Conservation (phyloP, 1,284 basidiomycete species). For the Salmacisia buchloeana region DNA sequence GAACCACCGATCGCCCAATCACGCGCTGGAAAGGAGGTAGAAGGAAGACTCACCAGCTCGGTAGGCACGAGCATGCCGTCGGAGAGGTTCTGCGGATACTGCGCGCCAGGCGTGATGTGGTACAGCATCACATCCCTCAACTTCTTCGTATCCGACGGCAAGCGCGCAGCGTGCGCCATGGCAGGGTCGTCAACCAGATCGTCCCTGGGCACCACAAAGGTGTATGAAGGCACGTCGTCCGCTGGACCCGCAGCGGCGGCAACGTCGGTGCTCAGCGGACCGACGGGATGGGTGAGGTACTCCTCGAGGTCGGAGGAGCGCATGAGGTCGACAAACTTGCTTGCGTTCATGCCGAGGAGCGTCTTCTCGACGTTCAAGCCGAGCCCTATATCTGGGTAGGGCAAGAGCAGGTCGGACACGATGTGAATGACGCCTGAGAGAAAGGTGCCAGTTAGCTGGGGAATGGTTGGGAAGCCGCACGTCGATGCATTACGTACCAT, state of each 20-base stretch:
- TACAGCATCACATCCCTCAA: conserved; percentile 36
- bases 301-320: conserved; percentile 59
- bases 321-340: conserved; percentile 82
- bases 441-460: neutral
- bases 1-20: too few species aligned
- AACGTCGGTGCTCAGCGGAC: neutral
- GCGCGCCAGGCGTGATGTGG: conserved; percentile 37
- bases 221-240: conserved; percentile 20
- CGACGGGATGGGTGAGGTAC: conserved; percentile 60
- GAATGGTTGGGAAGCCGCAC: neutral
- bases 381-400: conserved; percentile 61
- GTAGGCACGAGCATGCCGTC: conserved; percentile 35
- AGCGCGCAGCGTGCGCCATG: neutral
- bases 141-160: neutral
- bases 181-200: conserved; percentile 61
- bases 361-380: conserved; percentile 86
- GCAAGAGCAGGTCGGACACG: conserved; percentile 74
- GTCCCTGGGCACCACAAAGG: conserved; percentile 73
- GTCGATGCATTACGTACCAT: conserved; percentile 50
- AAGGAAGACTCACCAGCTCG: conserved; percentile 22
- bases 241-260: neutral
- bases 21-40: conserved; percentile 1
- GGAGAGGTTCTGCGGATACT: conserved; percentile 21
- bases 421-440: conserved; percentile 68
- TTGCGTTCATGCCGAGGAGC: conserved; percentile 80